Base-by-base conservation (phyloP, 2,329 filamentous ascomycete genomes). In the Colletotrichum salicis region DNA sequence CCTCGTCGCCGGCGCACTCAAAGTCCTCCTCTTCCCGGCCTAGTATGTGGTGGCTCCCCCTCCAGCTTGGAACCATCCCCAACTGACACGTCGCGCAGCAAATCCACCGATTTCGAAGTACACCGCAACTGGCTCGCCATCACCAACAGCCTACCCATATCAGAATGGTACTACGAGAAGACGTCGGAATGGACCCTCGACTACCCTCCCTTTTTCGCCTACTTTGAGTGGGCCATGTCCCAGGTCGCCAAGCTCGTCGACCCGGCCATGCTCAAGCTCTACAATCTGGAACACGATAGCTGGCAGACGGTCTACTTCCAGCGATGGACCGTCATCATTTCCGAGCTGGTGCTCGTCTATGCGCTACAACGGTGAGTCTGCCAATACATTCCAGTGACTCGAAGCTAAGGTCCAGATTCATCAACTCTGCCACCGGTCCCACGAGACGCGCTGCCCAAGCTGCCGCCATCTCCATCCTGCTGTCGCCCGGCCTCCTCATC, bases 181-280 rank as follows among this genome's bases (percentile, higher is more conserved):
- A 97, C 95, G 2, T 99, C 96, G 71, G 94, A 98, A 94, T 99
- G 96, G 96, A 99, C 96, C 0, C 92, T 99, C 79, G 96, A 99
- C 84, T 99, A 99, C 80, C 96, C 96, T 37, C 96, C 96, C 8
- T 98, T 98, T 84, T 99, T 99, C 80, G 96, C 96, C 76, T 95
- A 93, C 80, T 98, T 98, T 84, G 96, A 99, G 87, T 98, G 94
- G 94, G 80, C 91, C 56, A 87, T 99, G 77, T 96, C 96, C 58
- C 93, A 96, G 77, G 86, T 91, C 70, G 96, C 95, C 31, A 89
- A 86, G 75, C 89, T 93, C 79, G 87, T 90, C 74, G 95, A 99
- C 79, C 90, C 93, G 29, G 89, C 87, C 70, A 96, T 99, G 93
- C 86, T 98, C 67, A 86, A 91, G 73, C 86, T 98, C 65, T 89